These are phyloP conservation scores for Neurospora sp. DNA, from an alignment of 2,329 filamentous ascomycete genomes.

Conservation along the genomic window DNA sequence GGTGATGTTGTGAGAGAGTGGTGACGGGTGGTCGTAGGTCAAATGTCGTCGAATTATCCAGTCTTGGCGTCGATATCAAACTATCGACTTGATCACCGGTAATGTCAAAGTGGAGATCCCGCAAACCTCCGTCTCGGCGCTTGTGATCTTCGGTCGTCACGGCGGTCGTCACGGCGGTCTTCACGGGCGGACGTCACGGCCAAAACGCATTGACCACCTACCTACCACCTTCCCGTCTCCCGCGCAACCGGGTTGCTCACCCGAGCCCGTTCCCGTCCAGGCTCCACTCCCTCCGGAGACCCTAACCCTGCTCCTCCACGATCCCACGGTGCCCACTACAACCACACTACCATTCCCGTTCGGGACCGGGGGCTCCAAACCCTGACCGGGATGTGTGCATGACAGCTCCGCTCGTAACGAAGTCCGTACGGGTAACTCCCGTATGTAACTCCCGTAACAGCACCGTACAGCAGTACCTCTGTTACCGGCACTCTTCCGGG, in stretches of 20 bases:
- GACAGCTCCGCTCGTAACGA: background rate
- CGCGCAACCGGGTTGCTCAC: background rate
- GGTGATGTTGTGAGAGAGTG: too few relatives aligned
- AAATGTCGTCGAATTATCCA: background rate
- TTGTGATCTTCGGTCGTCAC: background rate
- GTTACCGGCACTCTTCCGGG: background rate
- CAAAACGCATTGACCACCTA: background rate
- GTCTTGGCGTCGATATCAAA: background rate
- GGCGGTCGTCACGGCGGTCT: too few relatives aligned
- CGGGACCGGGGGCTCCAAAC: background rate
- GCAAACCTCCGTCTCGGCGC: background rate
- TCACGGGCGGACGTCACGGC: background rate
- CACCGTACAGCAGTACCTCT: background rate
- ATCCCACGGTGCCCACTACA: background rate
- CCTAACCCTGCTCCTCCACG: background rate
- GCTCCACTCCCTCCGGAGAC: background rate
- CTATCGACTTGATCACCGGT: too few relatives aligned
- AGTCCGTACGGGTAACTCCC: background rate
- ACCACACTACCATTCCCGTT: background rate
- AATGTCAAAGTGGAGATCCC: background rate
- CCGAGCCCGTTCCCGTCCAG: background rate
- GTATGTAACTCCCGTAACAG: background rate
- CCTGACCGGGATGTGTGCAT: background rate
- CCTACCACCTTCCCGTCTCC: background rate
- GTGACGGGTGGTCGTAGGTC: background rate